These are phyloP conservation scores for Candida chilensis DNA, from an alignment of 805 yeast genomes.

Conservation along the genomic window DNA sequence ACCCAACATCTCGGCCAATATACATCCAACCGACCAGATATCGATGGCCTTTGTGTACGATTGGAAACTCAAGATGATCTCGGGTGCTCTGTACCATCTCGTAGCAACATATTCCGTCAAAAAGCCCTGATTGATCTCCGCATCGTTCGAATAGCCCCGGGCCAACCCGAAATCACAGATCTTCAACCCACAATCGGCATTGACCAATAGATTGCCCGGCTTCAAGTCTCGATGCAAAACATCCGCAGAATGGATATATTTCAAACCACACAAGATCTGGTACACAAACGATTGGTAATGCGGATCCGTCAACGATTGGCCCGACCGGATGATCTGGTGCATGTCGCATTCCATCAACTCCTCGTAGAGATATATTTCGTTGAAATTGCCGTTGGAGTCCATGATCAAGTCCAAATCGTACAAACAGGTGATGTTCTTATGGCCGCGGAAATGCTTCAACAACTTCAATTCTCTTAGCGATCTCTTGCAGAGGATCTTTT, in stretches of 20 bases:
- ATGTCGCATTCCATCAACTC: constrained; percentile 98
- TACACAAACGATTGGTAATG: constrained; percentile 92
- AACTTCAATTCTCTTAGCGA: constrained; percentile 87
- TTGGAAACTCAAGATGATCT: constrained; percentile 90
- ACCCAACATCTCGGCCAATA: constrained; percentile 86
- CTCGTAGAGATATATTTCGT: constrained; percentile 89
- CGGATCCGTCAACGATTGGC: constrained; percentile 88
- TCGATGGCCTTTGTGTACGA: constrained; percentile 95
- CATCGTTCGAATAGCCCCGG: constrained; percentile 77
- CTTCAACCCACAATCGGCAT: constrained; percentile 94
- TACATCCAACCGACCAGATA: constrained; percentile 97
- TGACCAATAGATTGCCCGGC: constrained; percentile 88
- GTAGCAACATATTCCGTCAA: constrained; percentile 97
- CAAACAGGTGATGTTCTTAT: constrained; percentile 89
- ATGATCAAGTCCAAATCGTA: constrained; percentile 93
- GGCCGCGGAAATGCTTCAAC: constrained; percentile 89
- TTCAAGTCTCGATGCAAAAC: constrained; percentile 91
- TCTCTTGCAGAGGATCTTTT: constrained; percentile 84
- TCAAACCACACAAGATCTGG: constrained; percentile 85
- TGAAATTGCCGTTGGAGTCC: constrained; percentile 57
- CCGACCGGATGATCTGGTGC: constrained; percentile 93
- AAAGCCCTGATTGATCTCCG: constrained; percentile 85
- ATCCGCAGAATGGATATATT: constrained; percentile 85
- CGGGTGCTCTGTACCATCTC: constrained; percentile 98
- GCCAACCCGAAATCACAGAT: constrained; percentile 97